Evolutionary conservation across 2,329 filamentous ascomycete species (phyloP), one percentile per base, ranked within the genome.

Genomic region (Sordariomycetes sp.): DNA sequence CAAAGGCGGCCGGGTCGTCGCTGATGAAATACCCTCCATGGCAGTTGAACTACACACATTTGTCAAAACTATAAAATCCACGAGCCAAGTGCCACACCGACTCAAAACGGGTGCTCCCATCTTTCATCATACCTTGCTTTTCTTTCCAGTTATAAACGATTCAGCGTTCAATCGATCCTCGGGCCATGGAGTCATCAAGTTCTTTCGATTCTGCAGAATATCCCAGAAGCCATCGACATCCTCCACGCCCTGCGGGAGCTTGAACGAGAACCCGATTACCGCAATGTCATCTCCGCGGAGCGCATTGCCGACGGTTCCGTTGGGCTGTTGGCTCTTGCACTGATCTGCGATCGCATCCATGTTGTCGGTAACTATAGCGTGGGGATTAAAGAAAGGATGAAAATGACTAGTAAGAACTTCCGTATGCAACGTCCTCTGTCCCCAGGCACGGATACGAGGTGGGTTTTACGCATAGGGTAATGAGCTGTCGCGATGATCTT

Each of bases 191-290:
- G 65, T 69, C 62, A 66, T 63, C 25, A 70, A 34, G 56, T 69
- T 71, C 57, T 55, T 65, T 22, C 62, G 58, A 22, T 61, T 60
- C 35, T 67, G 45, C 7, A 72, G 63, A 2, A 65, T 62, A 3
- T 70, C 62, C 70, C 70, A 72, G n/a, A 72, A 66, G 20, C 57
- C 61, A 7, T 58, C 58, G 8, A 65, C 66, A 36, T 70, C 64
- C 0, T 67, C 61, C 4, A 65, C 61, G 39, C 63, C 67, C 35
- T 70, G 67, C 1, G 72, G 72, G 1, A 74, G 64, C 57, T 68
- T 71, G 53, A 69, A 69, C 15, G 70, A 68, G 39, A 67, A 66
- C 3, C 72, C 72, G 10, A 75, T 60, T 7, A 74, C 59, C 8
- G 69, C 69, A 20, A 68, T 64, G 13, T 64, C 57, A 3, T 61